These are phyloP conservation scores for Vaccinium darrowii DNA, from an alignment of 148 eudicot genomes.

Conservation along the genomic window DNA sequence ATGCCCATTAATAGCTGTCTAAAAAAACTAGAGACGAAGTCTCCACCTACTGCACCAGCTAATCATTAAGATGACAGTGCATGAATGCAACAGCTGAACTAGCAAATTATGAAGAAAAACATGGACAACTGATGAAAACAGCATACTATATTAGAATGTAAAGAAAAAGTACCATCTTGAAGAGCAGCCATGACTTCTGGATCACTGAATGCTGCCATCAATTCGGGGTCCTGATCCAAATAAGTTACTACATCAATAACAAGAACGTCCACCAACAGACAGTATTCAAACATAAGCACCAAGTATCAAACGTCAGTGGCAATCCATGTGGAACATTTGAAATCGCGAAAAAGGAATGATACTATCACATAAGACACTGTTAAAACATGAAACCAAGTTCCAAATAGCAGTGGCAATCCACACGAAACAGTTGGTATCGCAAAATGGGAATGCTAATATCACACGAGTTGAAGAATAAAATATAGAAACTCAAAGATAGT, in stretches of 20 bases:
- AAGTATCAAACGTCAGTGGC: not conserved
- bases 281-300: not conserved
- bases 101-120: not conserved
- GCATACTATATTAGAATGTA: not conserved
- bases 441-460: too few relatives aligned
- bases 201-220: conserved; percentile 94
- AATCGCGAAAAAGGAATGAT: not conserved
- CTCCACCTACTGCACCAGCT: not conserved
- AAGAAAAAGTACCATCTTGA: conserved; percentile 69
- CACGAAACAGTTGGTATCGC: too few relatives aligned
- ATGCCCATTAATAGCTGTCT: not conserved
- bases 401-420: too few relatives aligned
- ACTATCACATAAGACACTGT: not conserved
- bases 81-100: not conserved
- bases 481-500: not conserved
- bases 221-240: conserved; percentile 78
- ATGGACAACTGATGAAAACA: not conserved
- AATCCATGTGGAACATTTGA: not conserved
- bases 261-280: not conserved
- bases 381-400: too few relatives aligned
- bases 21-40: not conserved
- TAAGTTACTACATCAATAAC: not conserved
- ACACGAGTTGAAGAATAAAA: not conserved
- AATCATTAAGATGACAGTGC: not conserved
- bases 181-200: conserved; percentile 99